phyloP scores from a whole-genome alignment of 192 early-diverging fungal species.

The Rhizoclosmatium globosum region DNA sequence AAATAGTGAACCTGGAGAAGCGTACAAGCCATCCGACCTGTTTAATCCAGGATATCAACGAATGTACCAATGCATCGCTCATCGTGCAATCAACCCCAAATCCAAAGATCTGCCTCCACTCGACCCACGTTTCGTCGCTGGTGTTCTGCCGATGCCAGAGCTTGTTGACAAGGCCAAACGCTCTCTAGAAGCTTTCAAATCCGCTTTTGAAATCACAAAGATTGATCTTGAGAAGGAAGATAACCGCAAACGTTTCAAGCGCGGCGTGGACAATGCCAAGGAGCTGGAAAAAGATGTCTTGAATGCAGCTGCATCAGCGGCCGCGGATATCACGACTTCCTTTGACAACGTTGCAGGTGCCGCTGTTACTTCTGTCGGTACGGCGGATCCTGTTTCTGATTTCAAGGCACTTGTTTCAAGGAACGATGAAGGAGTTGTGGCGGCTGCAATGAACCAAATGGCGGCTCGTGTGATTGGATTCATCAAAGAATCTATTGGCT shows the following conservation, averaged over 20 bases:
- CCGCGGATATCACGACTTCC: not conserved
- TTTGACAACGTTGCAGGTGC: not conserved
- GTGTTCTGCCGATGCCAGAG: constrained; percentile 53
- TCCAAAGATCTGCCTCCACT: constrained; percentile 58
- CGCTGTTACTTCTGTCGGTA: constrained; percentile 47
- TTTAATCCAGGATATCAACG: constrained; percentile 71
- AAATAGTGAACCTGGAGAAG: constrained; percentile 51
- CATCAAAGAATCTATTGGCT: constrained; percentile 62
- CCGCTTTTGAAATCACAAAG: constrained; percentile 64
- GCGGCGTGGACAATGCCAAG: constrained; percentile 28
- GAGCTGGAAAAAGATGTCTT: constrained; percentile 8
- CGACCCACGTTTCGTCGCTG: constrained; percentile 51
- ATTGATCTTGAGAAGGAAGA: constrained; percentile 33
- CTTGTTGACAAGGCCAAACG: constrained; percentile 53
- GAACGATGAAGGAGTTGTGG: constrained; percentile 45
- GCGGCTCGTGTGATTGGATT: constrained; percentile 51
- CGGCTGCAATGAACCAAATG: constrained; percentile 65
- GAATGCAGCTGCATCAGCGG: constrained; percentile 4
- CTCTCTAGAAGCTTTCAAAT: constrained; percentile 51
- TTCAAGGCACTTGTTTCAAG: constrained; percentile 68
- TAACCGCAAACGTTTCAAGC: constrained; percentile 44
- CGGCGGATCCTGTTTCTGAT: constrained; percentile 65
- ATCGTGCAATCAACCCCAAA: constrained; percentile 65
- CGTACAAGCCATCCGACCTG: constrained; percentile 57
- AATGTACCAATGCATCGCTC: constrained; percentile 62